A percentile compares a stretch with the other conserved stretches of the same genome.
Evolutionary conservation across 768 basidiomycete species (phyloP).

Genomic region (Amanita inopinata): DNA sequence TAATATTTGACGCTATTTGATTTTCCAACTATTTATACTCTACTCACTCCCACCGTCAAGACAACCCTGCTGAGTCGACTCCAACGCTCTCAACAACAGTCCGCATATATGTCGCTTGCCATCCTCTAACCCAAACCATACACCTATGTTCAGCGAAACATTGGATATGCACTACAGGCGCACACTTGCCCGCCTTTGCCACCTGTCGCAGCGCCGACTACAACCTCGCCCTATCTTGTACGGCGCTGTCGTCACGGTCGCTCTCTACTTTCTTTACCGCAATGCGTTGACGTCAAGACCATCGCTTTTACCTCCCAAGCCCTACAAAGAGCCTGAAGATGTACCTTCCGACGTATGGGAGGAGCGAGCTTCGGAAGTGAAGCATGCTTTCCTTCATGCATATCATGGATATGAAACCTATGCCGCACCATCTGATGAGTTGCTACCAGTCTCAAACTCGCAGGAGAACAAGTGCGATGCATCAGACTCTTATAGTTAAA

Average conservation of each 20-base stretch:
- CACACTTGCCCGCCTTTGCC: slow-evolving; percentile 9
- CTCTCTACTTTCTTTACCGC: slow-evolving; percentile 20
- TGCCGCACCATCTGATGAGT: slow-evolving; percentile 57
- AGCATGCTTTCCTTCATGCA: slow-evolving; percentile 54
- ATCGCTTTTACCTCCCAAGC: slow-evolving; percentile 6
- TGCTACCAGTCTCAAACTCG: slow-evolving; percentile 40
- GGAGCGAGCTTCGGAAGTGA: slow-evolving; percentile 45
- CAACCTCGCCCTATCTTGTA: slow-evolving; percentile 22
- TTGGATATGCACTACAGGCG: slow-evolving; percentile 3
- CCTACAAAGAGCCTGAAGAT: slow-evolving; percentile 10
- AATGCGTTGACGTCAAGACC: slow-evolving; percentile 11
- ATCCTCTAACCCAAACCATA: too few relatives aligned
- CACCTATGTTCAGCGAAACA: too few relatives aligned
- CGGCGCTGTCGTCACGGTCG: slow-evolving; percentile 17
- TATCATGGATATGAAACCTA: slow-evolving; percentile 55
- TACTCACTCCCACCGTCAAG: too few relatives aligned
- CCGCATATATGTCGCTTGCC: background rate
- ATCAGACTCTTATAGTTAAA: background rate
- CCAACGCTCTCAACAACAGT: background rate
- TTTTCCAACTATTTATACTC: too few relatives aligned
- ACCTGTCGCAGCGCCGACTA: slow-evolving; percentile 17
- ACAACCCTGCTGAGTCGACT: background rate
- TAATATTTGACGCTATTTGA: background rate
- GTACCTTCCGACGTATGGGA: slow-evolving; percentile 35
- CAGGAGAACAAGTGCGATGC: slow-evolving; percentile 40